Evolutionary conservation across 2,329 filamentous ascomycete species (phyloP).

Genomic region (Leptosphaerulina australis): DNA sequence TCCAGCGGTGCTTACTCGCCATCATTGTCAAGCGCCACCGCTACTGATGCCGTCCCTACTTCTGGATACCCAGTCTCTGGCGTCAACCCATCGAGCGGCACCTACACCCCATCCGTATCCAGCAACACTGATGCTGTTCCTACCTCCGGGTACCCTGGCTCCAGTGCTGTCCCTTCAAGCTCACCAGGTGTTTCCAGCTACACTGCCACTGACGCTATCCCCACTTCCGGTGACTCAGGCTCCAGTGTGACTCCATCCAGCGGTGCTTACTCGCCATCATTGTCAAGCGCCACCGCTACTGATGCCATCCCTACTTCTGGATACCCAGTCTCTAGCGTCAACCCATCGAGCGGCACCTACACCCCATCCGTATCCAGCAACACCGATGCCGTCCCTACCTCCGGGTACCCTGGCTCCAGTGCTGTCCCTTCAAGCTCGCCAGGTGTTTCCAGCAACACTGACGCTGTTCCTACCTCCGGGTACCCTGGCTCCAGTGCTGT

Average conservation of each 20-base stretch:
- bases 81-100: too few relatives aligned
- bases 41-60: conserved; percentile 2
- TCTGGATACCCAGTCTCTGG: not conserved
- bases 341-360: too few relatives aligned
- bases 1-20: not conserved
- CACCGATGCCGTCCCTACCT: conserved; percentile 14
- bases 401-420: not conserved
- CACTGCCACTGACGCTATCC: too few relatives aligned
- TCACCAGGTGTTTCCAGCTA: too few relatives aligned
- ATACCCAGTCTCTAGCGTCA: not conserved
- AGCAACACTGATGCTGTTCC: conserved; percentile 15
- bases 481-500: too few relatives aligned
- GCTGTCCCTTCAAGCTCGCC: not conserved
- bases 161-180: not conserved
- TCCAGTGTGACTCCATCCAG: too few relatives aligned
- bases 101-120: too few relatives aligned
- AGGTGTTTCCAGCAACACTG: too few relatives aligned
- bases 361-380: too few relatives aligned
- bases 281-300: conserved; percentile 5
- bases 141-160: conserved; percentile 2
- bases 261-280: not conserved
- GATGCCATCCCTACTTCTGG: conserved; percentile 2
- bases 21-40: not conserved
- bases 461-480: too few relatives aligned
- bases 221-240: too few relatives aligned